These are phyloP conservation scores for Hibiscus mutabilis DNA, from an alignment of 345 rosid species.

Conservation along the genomic window DNA sequence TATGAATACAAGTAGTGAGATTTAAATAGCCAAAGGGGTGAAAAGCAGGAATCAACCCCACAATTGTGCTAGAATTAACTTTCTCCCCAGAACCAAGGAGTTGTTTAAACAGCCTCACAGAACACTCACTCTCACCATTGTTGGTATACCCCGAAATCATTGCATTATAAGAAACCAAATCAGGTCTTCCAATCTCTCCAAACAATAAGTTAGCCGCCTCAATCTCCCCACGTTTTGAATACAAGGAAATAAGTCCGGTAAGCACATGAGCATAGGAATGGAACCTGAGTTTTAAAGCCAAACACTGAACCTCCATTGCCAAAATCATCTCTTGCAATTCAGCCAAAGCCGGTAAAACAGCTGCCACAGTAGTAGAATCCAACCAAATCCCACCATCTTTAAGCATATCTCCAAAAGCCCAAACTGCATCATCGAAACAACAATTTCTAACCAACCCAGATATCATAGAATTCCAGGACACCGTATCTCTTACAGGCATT, in stretches of 20 bases:
- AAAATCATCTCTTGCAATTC: constrained; percentile 45
- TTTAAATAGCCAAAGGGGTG: constrained; percentile 47
- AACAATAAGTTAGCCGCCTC: constrained; percentile 34
- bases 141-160: constrained; percentile 54
- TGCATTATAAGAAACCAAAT: constrained; percentile 59
- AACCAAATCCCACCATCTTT: constrained; percentile 24
- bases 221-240: constrained; percentile 46
- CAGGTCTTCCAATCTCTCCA: constrained; percentile 34
- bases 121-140: constrained; percentile 36
- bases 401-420: constrained; percentile 36
- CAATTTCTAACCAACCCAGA: constrained; percentile 40
- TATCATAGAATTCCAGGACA: constrained; percentile 47
- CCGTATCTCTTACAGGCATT: constrained; percentile 47
- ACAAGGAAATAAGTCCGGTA: constrained; percentile 47
- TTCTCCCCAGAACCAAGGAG: constrained; percentile 37
- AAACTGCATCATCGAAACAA: constrained; percentile 38
- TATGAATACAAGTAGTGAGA: constrained; percentile 38
- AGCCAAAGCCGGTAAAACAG: constrained; percentile 49
- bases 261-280: constrained; percentile 37
- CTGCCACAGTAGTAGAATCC: constrained; percentile 44
- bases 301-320: constrained; percentile 47
- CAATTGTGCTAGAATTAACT: constrained; percentile 46
- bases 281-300: constrained; percentile 39
- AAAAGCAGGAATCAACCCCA: constrained; percentile 54
- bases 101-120: constrained; percentile 39